These are phyloP conservation scores for Aspergillus homomorphus DNA, from an alignment of 495 filamentous ascomycete species.

Conservation along the genomic window DNA sequence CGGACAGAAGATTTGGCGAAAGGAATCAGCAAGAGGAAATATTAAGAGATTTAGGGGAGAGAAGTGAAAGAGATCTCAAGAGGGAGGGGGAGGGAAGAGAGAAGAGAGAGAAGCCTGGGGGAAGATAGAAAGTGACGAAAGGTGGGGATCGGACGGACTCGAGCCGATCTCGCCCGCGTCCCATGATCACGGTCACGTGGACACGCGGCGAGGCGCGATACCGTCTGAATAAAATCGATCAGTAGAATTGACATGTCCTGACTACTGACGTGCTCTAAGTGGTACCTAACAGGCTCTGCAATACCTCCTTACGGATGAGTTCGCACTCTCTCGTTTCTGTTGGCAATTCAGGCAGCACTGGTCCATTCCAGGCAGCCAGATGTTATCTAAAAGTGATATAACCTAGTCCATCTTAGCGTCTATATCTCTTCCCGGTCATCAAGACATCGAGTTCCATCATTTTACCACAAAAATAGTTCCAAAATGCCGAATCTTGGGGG, in stretches of 20 bases:
- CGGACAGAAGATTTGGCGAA: background rate
- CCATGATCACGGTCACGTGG: constrained; percentile 19
- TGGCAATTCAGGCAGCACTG: background rate
- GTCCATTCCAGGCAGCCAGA: constrained; percentile 3
- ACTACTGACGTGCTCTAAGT: too few relatives aligned
- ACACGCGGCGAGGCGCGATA: constrained; percentile 13
- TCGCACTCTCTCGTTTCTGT: background rate
- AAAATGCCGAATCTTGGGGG: constrained; percentile 30
- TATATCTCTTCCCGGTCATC: background rate
- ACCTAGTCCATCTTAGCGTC: background rate
- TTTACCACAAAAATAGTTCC: background rate
- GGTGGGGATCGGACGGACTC: constrained; percentile 5
- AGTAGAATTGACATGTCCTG: too few relatives aligned
- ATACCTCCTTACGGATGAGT: too few relatives aligned
- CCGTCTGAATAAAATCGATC: too few relatives aligned
- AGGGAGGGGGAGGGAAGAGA: constrained; percentile 3
- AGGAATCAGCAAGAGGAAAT: too few relatives aligned
- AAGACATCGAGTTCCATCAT: background rate
- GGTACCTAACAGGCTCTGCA: too few relatives aligned
- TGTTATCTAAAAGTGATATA: background rate
- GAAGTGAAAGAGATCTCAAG: constrained; percentile 3
- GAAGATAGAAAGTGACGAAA: background rate
- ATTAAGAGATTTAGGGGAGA: background rate
- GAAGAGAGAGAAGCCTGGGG: constrained; percentile 6
- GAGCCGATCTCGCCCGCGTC: background rate